Evolutionary conservation across 1,284 basidiomycete genomes (phyloP).

Genomic region (Marasmius tenuissimus): DNA sequence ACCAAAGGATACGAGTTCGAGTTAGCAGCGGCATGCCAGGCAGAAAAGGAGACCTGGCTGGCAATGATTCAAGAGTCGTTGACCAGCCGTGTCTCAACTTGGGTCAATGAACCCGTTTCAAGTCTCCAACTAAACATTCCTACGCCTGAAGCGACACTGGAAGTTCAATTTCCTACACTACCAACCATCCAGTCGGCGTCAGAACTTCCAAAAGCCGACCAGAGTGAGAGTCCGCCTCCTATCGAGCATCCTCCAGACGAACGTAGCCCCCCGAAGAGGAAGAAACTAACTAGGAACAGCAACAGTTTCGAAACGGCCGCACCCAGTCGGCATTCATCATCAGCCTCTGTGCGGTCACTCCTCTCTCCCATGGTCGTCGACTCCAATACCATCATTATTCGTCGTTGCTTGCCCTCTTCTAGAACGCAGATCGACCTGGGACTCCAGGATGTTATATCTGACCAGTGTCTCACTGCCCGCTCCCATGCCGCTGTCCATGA

Average conservation of each 20-base stretch:
- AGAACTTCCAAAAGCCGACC: constrained; percentile 42
- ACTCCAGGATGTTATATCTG: constrained; percentile 69
- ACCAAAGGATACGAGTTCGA: constrained; percentile 76
- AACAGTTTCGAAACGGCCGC: constrained; percentile 16
- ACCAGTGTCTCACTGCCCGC: constrained; percentile 59
- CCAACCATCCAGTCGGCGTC: constrained; percentile 64
- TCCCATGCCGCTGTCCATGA: constrained; percentile 59
- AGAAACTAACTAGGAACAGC: constrained; percentile 11
- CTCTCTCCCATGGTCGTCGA: constrained; percentile 49
- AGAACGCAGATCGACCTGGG: constrained; percentile 69
- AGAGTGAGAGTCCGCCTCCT: not conserved
- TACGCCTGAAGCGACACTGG: constrained; percentile 36
- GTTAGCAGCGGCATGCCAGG: constrained; percentile 77
- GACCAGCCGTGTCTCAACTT: constrained; percentile 35
- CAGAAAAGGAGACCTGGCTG: constrained; percentile 86
- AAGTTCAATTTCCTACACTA: constrained; percentile 36
- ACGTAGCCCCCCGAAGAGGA: constrained; percentile 7
- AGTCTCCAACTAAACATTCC: constrained; percentile 49
- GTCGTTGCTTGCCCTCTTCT: constrained; percentile 66
- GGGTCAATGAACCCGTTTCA: constrained; percentile 60
- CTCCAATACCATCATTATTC: constrained; percentile 62
- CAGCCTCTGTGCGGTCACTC: constrained; percentile 56
- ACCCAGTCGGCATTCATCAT: constrained; percentile 56
- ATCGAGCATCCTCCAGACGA: not conserved
- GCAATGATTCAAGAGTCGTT: constrained; percentile 55